phyloP scores from a whole-genome alignment of 2,329 filamentous ascomycete species.

The Diaporthe ampelina region DNA sequence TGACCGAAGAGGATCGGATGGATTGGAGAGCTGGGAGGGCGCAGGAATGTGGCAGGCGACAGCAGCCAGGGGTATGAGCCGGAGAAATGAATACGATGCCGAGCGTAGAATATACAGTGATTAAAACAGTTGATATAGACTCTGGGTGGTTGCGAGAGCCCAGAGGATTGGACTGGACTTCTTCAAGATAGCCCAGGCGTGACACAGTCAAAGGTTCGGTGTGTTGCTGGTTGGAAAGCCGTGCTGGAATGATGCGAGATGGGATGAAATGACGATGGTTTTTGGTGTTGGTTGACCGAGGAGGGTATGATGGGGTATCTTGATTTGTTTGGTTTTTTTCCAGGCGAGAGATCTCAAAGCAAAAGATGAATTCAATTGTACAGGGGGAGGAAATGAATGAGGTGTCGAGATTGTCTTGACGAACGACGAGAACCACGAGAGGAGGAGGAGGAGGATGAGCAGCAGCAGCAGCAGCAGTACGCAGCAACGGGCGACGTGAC shows the following conservation, averaged over 20 bases:
- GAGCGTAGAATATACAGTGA: constrained; percentile 37
- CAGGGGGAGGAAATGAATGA: constrained; percentile 26
- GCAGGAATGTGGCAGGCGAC: constrained; percentile 12
- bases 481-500: constrained; percentile 19
- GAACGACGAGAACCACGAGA: constrained; percentile 1
- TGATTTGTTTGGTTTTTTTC: background rate
- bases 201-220: constrained; percentile 16
- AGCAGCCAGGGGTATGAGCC: background rate
- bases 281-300: constrained; percentile 1
- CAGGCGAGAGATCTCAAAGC: constrained; percentile 6
- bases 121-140: constrained; percentile 22
- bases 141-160: constrained; percentile 1
- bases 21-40: background rate
- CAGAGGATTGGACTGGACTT: constrained; percentile 11
- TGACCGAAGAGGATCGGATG: constrained; percentile 21
- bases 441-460: background rate
- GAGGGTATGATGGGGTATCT: constrained; percentile 14
- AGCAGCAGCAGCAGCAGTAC: background rate
- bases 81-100: constrained; percentile 33
- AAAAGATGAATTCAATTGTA: constrained; percentile 30
- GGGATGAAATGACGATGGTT: constrained; percentile 19
- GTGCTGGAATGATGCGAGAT: constrained; percentile 3
- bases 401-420: constrained; percentile 10
- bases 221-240: constrained; percentile 2
- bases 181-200: constrained; percentile 30